A percentile compares a stretch with the other conserved stretches of the same genome.
Conservation (phyloP, 164 flowering plant species). For the Vitis rotundifolia region DNA sequence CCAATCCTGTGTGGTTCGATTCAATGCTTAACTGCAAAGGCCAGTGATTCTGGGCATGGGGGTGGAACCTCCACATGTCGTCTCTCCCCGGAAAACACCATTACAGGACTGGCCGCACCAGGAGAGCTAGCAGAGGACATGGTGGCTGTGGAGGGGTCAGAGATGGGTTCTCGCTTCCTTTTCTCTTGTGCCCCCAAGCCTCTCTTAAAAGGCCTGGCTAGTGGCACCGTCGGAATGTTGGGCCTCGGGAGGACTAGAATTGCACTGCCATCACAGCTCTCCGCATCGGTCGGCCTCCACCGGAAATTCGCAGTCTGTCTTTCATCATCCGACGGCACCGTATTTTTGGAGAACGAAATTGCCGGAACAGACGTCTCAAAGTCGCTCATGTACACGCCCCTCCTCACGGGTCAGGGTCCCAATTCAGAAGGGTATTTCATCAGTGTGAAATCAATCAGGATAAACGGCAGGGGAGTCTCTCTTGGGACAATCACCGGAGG, state of each 20-base stretch:
- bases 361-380: constrained; percentile 10
- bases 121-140: constrained; percentile 33
- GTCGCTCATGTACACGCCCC: constrained; percentile 46
- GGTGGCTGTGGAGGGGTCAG: constrained; percentile 19
- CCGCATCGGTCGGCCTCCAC: constrained; percentile 17
- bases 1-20: constrained; percentile 25
- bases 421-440: constrained; percentile 26
- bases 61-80: constrained; percentile 14
- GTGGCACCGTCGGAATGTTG: constrained; percentile 38
- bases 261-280: constrained; percentile 35
- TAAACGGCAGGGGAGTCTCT: constrained; percentile 24
- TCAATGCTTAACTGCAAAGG: constrained; percentile 29
- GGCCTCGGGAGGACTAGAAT: constrained; percentile 42
- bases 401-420: constrained; percentile 7
- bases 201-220: constrained; percentile 36
- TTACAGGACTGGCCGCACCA: constrained; percentile 8
- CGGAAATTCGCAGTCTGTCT: constrained; percentile 45
- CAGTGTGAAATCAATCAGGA: constrained; percentile 34
- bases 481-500: constrained; percentile 10
- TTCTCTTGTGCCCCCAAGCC: constrained; percentile 25
- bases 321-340: constrained; percentile 32
- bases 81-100: constrained; percentile 20
- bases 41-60: background rate
- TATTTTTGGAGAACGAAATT: constrained; percentile 18
- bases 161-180: constrained; percentile 14